Percentiles rank a stretch among this genome's conserved stretches.
Conservation (phyloP, 768 basidiomycete genomes). For the Suillus tomentosus region DNA sequence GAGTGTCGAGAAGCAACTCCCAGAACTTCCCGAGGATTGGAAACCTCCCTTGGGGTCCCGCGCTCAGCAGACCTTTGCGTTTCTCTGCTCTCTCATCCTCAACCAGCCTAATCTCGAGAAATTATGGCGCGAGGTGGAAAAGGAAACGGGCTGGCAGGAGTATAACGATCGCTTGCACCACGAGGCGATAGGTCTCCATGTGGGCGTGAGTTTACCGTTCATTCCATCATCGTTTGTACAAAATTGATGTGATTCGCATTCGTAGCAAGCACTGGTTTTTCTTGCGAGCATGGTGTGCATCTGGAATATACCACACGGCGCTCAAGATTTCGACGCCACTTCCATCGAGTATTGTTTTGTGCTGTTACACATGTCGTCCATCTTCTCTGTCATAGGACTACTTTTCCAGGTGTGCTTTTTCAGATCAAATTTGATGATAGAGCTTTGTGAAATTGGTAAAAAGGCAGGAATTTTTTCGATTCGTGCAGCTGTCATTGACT, state of each 20-base stretch:
- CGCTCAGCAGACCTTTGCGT: background rate
- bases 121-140: background rate
- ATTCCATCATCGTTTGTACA: background rate
- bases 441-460: no score
- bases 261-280: background rate
- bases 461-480: no score
- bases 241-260: background rate
- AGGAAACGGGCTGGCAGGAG: background rate
- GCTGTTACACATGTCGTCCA: no score
- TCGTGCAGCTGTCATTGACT: no score
- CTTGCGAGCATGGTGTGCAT: background rate
- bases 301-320: background rate
- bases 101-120: background rate
- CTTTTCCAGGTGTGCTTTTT: no score
- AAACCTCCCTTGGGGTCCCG: background rate
- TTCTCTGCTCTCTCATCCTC: background rate
- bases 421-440: no score
- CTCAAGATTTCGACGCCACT: background rate
- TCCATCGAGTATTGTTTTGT: background rate
- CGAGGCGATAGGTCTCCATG: background rate
- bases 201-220: background rate
- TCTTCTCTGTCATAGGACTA: no score
- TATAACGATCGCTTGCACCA: background rate
- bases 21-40: background rate
- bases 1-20: background rate